phyloP scores from a whole-genome alignment of 371 early-diverging fungal species.

The Mucor plumbeus region DNA sequence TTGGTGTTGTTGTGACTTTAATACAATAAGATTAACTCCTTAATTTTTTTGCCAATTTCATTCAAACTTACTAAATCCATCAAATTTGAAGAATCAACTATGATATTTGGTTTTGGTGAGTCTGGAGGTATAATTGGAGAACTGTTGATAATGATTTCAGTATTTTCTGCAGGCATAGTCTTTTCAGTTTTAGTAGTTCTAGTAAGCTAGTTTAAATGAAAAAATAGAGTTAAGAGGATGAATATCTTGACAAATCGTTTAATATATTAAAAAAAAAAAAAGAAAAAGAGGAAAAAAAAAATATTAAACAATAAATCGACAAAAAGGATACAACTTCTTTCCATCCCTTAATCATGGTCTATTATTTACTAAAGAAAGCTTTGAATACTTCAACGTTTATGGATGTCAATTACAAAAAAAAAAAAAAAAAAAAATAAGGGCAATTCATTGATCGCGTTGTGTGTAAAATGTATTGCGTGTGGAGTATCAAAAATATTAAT shows the following conservation, averaged over 20 bases:
- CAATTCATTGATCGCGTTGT: not conserved
- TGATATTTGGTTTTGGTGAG: constrained; percentile 17
- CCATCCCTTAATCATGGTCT: constrained; percentile 48
- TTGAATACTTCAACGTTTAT: not conserved
- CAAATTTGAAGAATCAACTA: constrained; percentile 14
- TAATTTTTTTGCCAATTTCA: not conserved
- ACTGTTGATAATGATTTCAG: not conserved
- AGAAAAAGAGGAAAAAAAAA: too few species aligned
- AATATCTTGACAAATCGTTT: not conserved
- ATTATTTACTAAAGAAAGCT: not conserved
- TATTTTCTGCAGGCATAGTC: constrained; percentile 11
- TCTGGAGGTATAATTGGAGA: constrained; percentile 11
- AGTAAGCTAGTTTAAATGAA: constrained; percentile 30
- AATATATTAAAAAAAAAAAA: not conserved
- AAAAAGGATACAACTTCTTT: constrained; percentile 39
- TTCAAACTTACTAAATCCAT: constrained; percentile 11
- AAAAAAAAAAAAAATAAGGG: too few species aligned
- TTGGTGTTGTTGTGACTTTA: constrained; percentile 9
- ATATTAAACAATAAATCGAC: not conserved
- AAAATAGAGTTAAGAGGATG: constrained; percentile 7
- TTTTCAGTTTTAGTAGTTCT: constrained; percentile 26
- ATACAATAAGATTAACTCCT: constrained; percentile 1
- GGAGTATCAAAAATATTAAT: constrained; percentile 1
- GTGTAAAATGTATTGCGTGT: not conserved
- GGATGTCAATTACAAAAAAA: not conserved